These are phyloP conservation scores for Xylaria acuta DNA, from an alignment of 495 filamentous ascomycete genomes.

Conservation along the genomic window DNA sequence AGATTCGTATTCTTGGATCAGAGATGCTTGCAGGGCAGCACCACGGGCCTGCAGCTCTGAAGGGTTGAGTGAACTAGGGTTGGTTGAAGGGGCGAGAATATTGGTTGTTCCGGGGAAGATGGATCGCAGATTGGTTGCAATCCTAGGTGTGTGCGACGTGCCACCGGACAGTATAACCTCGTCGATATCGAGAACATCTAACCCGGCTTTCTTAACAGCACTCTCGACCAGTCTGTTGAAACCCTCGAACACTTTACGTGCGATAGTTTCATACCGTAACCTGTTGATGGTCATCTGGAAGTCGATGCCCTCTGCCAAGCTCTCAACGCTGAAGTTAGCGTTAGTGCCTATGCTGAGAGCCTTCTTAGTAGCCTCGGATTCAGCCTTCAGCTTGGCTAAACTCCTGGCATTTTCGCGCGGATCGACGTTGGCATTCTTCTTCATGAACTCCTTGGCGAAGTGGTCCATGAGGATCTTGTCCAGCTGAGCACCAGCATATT, in stretches of 20 bases:
- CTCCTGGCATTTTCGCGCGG: conserved; percentile 80
- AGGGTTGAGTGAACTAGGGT: conserved; percentile 82
- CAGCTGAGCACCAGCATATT: conserved; percentile 78
- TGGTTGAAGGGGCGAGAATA: conserved; percentile 83
- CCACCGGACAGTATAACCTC: conserved; percentile 95
- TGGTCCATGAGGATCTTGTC: conserved; percentile 92
- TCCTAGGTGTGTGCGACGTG: conserved; percentile 90
- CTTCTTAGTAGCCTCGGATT: conserved; percentile 88
- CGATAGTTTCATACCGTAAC: conserved; percentile 89
- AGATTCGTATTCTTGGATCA: conserved; percentile 89
- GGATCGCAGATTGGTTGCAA: conserved; percentile 73
- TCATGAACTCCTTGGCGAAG: conserved; percentile 97
- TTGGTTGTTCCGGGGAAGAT: conserved; percentile 83
- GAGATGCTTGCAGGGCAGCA: conserved; percentile 91
- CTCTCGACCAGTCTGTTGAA: conserved; percentile 85
- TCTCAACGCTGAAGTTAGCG: conserved; percentile 89
- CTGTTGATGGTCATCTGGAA: conserved; percentile 91
- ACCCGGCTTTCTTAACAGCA: conserved; percentile 86
- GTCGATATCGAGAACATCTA: conserved; percentile 92
- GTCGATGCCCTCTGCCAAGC: conserved; percentile 84
- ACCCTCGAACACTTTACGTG: conserved; percentile 79
- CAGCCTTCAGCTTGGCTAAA: conserved; percentile 89
- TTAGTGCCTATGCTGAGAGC: conserved; percentile 86
- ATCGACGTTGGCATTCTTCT: conserved; percentile 84
- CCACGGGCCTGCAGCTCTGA: conserved; percentile 87